Evolutionary conservation across 2,329 filamentous ascomycete species (phyloP), one percentile per base, ranked within the genome.

Genomic region (Cytospora piceae): DNA sequence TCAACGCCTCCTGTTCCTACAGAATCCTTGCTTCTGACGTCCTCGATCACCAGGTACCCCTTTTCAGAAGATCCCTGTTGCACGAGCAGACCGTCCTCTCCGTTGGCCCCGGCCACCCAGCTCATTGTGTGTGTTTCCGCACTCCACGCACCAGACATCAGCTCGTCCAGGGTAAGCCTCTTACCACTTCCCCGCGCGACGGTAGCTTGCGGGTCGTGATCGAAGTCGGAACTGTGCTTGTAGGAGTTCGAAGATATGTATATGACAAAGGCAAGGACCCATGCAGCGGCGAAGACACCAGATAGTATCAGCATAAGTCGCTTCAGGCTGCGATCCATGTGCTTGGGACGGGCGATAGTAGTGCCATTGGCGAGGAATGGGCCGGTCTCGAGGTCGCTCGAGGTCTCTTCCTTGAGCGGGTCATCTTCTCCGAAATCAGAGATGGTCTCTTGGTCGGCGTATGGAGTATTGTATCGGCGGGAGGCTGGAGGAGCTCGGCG

Each of bases 41-140:
- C 93, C 74, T 97, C 91, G 0, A 97, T 92, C 1, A 95, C 86
- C 62, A 99, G 80, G 72, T 90, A 98, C 66, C 90, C 88, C 72
- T 92, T 88, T 6, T 83, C 87, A 0, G 76, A 73, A 0, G 82
- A 85, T 59, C 83, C 87, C 72, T 86, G 83, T 77, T 97, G 91
- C 24, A 99, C 84, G 70, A 99, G 77, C 66, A 98, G 77, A 1
- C 95, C 95, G 74, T 99, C 95, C 74, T 93, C 88, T 17, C 89
- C 90, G 56, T 88, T 81, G 0, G 90, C 85, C 0, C 91, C 90
- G 34, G 85, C 83, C 58, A 95, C 90, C 92, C 92, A 96, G 70
- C 85, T 85, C 68, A 95, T 91, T 34, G 82, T 84, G 68, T 92
- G 88, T 54, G 79, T 83, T 46, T 77, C 78, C n/a, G 90, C 76